These are phyloP conservation scores for Populus euphratica DNA, from an alignment of 345 rosid species.

Conservation along the genomic window DNA sequence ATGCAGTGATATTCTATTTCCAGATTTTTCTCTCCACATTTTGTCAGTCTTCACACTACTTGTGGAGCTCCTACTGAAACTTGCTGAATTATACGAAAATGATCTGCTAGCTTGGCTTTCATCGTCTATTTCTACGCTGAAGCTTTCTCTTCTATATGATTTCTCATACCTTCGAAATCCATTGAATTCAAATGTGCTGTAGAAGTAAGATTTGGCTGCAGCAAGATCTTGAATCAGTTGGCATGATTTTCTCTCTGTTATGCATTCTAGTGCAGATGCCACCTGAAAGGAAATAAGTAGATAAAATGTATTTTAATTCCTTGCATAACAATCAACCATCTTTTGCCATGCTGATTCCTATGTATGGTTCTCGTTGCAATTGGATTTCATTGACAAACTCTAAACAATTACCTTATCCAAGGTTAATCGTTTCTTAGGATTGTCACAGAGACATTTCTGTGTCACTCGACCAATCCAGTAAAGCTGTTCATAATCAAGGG, in stretches of 20 bases:
- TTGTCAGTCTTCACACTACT: slow-evolving; percentile 7
- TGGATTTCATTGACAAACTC: neutral
- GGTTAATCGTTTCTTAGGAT: slow-evolving; percentile 34
- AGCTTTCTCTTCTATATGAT: slow-evolving; percentile 6
- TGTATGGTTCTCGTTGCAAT: neutral
- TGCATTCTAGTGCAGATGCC: slow-evolving; percentile 34
- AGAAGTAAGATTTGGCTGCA: slow-evolving; percentile 14
- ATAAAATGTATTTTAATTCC: neutral
- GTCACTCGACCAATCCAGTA: slow-evolving; percentile 29
- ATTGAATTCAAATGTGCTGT: neutral
- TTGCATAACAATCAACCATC: no score
- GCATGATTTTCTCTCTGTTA: slow-evolving; percentile 15
- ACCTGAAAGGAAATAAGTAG: slow-evolving; percentile 15
- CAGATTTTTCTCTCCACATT: neutral
- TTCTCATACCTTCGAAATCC: neutral
- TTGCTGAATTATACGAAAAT: slow-evolving; percentile 5
- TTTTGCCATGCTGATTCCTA: neutral
- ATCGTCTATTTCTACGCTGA: slow-evolving; percentile 2
- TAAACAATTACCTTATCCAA: slow-evolving; percentile 30
- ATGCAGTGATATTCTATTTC: neutral
- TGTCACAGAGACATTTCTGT: slow-evolving; percentile 25
- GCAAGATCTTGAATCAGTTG: slow-evolving; percentile 9
- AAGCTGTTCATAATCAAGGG: slow-evolving; percentile 30
- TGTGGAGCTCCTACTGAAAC: slow-evolving; percentile 13
- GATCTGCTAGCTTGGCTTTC: slow-evolving; percentile 1